Percentiles rank a stretch among this genome's conserved stretches.
These are phyloP conservation scores for Citrullus colocynthis DNA, from an alignment of 306 rosid genomes.

Conservation along the genomic window DNA sequence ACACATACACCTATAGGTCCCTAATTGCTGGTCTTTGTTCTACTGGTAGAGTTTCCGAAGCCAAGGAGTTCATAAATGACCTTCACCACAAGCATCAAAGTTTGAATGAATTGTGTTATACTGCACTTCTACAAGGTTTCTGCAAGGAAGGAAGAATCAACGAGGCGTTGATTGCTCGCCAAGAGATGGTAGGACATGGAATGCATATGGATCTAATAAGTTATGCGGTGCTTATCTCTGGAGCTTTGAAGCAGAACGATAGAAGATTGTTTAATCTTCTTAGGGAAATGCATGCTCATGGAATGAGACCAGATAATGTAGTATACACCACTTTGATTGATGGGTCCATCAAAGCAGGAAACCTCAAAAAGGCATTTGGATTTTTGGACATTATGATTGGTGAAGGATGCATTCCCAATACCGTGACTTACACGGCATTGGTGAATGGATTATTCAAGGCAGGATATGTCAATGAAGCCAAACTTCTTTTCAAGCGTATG, in stretches of 20 bases:
- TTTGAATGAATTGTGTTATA: constrained; percentile 76
- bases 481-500: constrained; percentile 56
- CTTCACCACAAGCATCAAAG: constrained; percentile 44
- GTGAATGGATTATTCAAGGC: constrained; percentile 76
- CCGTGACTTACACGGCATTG: constrained; percentile 71
- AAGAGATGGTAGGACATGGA: constrained; percentile 69
- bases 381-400: constrained; percentile 64
- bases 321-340: constrained; percentile 83
- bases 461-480: constrained; percentile 53
- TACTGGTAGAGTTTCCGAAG: constrained; percentile 59
- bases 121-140: constrained; percentile 70
- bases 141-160: constrained; percentile 68
- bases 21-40: constrained; percentile 72
- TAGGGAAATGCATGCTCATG: constrained; percentile 50
- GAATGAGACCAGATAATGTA: constrained; percentile 61
- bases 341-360: constrained; percentile 55
- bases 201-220: constrained; percentile 72
- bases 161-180: constrained; percentile 59
- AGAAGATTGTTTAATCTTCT: constrained; percentile 38
- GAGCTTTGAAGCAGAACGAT: constrained; percentile 53
- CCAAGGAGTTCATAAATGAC: constrained; percentile 55
- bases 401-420: constrained; percentile 66
- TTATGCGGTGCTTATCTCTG: constrained; percentile 59
- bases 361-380: constrained; percentile 41
- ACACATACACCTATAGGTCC: constrained; percentile 74